These are phyloP conservation scores for Solanum sejunctum DNA, from an alignment of 257 asterid species.

Conservation along the genomic window DNA sequence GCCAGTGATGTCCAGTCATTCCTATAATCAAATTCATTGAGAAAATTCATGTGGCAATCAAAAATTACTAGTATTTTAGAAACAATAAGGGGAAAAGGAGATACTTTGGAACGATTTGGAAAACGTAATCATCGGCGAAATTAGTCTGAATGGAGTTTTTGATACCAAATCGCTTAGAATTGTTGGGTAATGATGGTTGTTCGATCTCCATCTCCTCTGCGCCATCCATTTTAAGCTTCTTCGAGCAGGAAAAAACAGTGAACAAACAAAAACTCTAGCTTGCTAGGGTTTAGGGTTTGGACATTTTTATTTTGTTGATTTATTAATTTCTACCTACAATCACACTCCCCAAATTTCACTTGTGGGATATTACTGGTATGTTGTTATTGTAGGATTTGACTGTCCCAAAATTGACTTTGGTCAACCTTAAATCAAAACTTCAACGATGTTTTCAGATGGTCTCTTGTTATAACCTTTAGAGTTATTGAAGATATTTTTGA, in stretches of 20 bases:
- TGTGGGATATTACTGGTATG: no score
- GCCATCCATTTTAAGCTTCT: not conserved
- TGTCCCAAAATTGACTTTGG: not conserved
- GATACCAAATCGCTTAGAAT: conserved; percentile 46
- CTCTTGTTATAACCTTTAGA: no score
- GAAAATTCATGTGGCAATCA: no score
- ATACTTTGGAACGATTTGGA: conserved; percentile 73
- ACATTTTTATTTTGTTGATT: no score
- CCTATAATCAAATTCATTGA: conserved; percentile 14
- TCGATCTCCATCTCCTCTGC: conserved; percentile 64
- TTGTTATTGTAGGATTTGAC: not conserved
- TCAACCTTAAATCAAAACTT: no score
- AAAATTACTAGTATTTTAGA: no score
- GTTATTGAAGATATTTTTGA: no score
- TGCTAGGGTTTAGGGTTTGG: not conserved
- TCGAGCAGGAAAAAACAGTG: not conserved
- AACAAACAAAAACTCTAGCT: not conserved
- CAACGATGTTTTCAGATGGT: no score
- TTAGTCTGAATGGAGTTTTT: conserved; percentile 74
- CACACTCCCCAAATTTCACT: no score
- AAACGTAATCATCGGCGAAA: conserved; percentile 86
- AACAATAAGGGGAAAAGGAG: no score
- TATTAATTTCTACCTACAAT: no score
- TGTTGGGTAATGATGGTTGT: conserved; percentile 9
- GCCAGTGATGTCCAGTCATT: conserved; percentile 89